Percentiles rank a stretch among this genome's conserved stretches.
Evolutionary conservation across 331 rosid species (phyloP).

Genomic region (Telfairia occidentalis): DNA sequence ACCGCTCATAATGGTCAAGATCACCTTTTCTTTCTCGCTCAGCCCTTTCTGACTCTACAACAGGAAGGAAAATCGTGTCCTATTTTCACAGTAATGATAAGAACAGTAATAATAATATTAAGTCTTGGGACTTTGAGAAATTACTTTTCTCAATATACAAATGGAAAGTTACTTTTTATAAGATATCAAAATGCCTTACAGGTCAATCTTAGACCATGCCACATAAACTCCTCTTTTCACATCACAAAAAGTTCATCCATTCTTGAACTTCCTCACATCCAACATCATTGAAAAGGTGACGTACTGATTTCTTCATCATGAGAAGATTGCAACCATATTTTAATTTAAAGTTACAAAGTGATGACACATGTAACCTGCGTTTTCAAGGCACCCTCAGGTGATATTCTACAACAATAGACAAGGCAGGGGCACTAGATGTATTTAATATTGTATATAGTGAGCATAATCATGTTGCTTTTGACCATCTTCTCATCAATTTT

Average conservation of each 20-base stretch:
- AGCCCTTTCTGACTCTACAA: conserved; percentile 78
- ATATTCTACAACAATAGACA: not conserved
- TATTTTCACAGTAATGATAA: not conserved
- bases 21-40: conserved; percentile 98
- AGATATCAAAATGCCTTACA: not conserved
- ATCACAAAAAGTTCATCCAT: not conserved
- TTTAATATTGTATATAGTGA: not conserved
- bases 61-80: not conserved
- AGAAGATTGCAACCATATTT: not conserved
- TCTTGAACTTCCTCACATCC: not conserved
- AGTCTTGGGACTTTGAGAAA: not conserved
- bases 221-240: not conserved
- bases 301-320: not conserved
- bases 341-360: not conserved
- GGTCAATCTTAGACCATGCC: not conserved
- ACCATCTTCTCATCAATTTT: not conserved
- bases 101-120: not conserved
- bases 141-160: not conserved
- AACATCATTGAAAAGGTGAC: not conserved
- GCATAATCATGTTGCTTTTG: not conserved
- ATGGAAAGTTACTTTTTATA: not conserved
- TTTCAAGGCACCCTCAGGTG: not conserved
- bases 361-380: not conserved
- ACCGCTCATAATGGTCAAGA: conserved; percentile 82
- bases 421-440: not conserved